Conservation (phyloP, 2,329 filamentous ascomycete genomes). For the Taxawa tesnikishii region DNA sequence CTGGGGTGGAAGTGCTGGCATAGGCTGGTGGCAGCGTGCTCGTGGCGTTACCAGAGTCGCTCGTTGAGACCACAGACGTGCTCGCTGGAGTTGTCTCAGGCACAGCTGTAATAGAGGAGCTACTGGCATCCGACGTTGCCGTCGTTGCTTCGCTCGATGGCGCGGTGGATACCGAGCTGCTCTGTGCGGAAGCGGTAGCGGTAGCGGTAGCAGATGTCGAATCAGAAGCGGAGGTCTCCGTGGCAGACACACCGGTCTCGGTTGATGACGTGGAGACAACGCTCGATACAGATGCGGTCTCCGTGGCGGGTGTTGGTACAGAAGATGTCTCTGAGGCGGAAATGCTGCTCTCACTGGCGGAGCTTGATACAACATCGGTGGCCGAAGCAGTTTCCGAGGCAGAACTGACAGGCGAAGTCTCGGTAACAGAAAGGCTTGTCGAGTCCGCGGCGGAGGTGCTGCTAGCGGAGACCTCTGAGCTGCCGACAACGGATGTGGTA, state of each 20-base stretch:
- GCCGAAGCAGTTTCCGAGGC: constrained; percentile 1
- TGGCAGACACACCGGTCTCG: not conserved
- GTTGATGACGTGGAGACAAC: constrained; percentile 2
- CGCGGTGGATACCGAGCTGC: constrained; percentile 4
- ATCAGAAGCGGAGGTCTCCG: not conserved
- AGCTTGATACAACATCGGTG: constrained; percentile 2
- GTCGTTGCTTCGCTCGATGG: not conserved
- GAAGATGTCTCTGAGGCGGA: constrained; percentile 1
- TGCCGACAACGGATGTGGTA: too few relatives aligned
- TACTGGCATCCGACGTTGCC: too few relatives aligned
- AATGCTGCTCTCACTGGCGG: constrained; percentile 5
- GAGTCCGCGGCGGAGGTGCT: too few relatives aligned
- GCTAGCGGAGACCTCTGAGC: too few relatives aligned
- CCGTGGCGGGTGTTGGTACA: constrained; percentile 1
- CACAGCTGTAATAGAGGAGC: constrained; percentile 3
- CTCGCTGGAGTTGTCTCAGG: too few relatives aligned
- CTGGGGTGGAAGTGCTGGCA: constrained; percentile 8
- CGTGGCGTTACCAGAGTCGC: constrained; percentile 6
- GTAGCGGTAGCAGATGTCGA: not conserved
- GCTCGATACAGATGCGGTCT: not conserved
- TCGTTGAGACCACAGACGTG: constrained; percentile 4
- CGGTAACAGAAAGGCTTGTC: too few relatives aligned
- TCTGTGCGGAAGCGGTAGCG: constrained; percentile 3
- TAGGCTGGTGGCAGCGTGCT: constrained; percentile 5
- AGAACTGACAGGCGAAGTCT: too few relatives aligned